Conservation (phyloP, 805 yeast genomes). For the Suhomyces tanzawaensis region DNA sequence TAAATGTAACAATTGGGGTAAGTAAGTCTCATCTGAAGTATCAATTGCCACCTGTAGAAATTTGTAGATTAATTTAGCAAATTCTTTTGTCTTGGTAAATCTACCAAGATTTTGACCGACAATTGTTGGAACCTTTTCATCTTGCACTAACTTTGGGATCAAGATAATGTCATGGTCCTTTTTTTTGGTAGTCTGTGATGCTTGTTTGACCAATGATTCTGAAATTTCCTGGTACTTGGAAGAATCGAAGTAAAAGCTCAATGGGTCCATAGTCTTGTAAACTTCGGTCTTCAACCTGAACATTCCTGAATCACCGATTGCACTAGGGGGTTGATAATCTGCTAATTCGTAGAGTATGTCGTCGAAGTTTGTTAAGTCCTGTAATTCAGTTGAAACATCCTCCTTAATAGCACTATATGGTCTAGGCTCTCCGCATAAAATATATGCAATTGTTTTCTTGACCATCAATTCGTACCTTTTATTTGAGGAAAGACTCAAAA, state of each 20-base stretch:
- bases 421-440: conserved; percentile 50
- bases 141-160: background rate
- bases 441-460: conserved; percentile 46
- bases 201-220: conserved; percentile 41
- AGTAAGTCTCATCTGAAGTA: conserved; percentile 49
- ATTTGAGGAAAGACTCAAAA: conserved; percentile 22
- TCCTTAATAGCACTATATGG: conserved; percentile 50
- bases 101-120: conserved; percentile 44
- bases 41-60: conserved; percentile 53
- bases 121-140: conserved; percentile 37
- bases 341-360: conserved; percentile 59
- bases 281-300: conserved; percentile 64
- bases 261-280: conserved; percentile 60
- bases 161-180: conserved; percentile 46
- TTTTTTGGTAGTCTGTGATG: conserved; percentile 38
- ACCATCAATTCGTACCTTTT: conserved; percentile 27
- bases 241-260: conserved; percentile 46
- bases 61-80: conserved; percentile 58
- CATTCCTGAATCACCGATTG: conserved; percentile 55
- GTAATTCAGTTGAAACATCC: conserved; percentile 24
- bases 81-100: conserved; percentile 49
- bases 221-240: conserved; percentile 53
- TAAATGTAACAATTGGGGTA: conserved; percentile 63
- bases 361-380: conserved; percentile 44
- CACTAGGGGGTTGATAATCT: conserved; percentile 59